Base-by-base conservation (phyloP, 2,329 filamentous ascomycete species). In the Harringtonia lauricola region DNA sequence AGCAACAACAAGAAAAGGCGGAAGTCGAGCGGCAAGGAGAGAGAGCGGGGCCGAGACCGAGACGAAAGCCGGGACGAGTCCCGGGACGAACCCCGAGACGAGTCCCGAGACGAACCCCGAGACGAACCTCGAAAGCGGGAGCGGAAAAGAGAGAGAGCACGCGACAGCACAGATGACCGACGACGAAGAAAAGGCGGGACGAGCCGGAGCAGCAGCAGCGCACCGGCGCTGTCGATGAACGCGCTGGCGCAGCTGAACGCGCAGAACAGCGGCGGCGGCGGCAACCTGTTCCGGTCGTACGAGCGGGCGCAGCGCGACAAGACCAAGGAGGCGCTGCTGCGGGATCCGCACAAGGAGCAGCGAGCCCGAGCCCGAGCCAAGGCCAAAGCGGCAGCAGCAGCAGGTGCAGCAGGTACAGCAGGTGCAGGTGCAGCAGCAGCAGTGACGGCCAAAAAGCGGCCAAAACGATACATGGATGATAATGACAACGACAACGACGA, bases 71-170 rank as follows among this genome's bases (percentile, higher is more conserved):
- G 24, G 24, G 34, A 26, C 24, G 24, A 26, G 24, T 7, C 24
- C n/a, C n/a, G n/a, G n/a, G n/a, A 26, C 7, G 24, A 30, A 46
- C 19, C 35, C 7, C 36, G 19, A 37, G 19, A 12, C 18, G 24
- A 19, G 24, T 7, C 36, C 34, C 39, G 17, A 35, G 42, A 41
- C 6, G 19, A 47, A 37, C 47, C 47, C 12, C 34, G 42, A 36
- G 51, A 43, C 3, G 15, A 39, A 30, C 28, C 45, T 31, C 24
- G 45, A 39, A 17, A 37, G 17, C n/a, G 42, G 34, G 37, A 24
- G 22, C 36, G 50, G 19, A 40, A 46, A 42, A 10, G 48, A 47
- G 42, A 45, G 41, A 10, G 48, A 47, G 42, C 44, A 36, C 17
- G 18, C 3, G 34, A 26, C 33, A 31, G 31, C 6, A 49, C 17